Base-by-base conservation (phyloP, 2,329 filamentous ascomycete genomes). In the Aspergillus vadensis region DNA sequence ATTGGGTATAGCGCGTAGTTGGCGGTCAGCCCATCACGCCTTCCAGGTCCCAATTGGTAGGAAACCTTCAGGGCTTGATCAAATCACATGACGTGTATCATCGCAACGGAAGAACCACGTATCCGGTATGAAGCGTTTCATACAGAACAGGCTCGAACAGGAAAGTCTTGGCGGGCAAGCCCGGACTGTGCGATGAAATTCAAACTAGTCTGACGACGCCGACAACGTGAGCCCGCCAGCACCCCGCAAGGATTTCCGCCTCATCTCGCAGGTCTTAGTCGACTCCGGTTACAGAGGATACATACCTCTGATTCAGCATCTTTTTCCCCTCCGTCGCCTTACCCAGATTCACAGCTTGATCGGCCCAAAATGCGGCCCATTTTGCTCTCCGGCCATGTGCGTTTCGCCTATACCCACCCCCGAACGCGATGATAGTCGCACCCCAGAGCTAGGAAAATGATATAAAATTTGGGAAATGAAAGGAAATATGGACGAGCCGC, bases 331-430 rank as follows among this genome's bases (percentile, higher is more conserved):
- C 54, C 39, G 60, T 64, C 58, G 55, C 55, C 57, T 66, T 66
- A 57, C 44, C 52, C 63, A 62, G 63, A 64, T 61, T 60, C 64
- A 66, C 63, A 61, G 61, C 58, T 58, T 65, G 62, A 66, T 69
- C 61, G 65, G 58, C 59, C 79, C 82, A 92, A 80, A 65, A 99
- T 99, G 95, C 92, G 95, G 84, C 95, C 95, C 76, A 96, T 97
- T 80, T 85, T 99, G 72, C 86, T 99, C 74, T 89, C 92, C 78
- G 95, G 95, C 80, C 95, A 99, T 88, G 88, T 89, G 79, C 71
- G 83, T 79, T 58, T 63, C 32, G 53, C 60, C 53, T 50, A 25
- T 50, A 38, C 44, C 30, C 27, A 19, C 54, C 64, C 56, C 59
- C 43, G 60, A 43, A 60, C 23, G 39, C 44, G 36, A 57, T 57